Conservation (phyloP, 1,284 basidiomycete genomes). For the Pyrrhoderma lamaoense region DNA sequence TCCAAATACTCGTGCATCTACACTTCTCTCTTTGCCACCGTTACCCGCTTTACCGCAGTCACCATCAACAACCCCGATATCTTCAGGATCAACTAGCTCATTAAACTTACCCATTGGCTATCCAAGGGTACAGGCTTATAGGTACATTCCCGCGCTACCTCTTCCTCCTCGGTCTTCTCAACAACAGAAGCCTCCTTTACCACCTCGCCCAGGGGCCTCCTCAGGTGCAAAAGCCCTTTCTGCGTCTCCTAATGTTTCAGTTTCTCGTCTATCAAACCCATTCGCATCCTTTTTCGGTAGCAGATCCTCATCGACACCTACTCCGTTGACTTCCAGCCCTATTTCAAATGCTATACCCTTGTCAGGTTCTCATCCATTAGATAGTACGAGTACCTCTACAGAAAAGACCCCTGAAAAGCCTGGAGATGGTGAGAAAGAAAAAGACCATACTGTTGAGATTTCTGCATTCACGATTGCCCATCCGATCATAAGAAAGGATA, state of each 20-base stretch:
- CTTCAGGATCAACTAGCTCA: slow-evolving; percentile 33
- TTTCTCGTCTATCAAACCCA: slow-evolving; percentile 49
- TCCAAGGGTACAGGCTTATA: too few species aligned
- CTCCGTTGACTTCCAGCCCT: slow-evolving; percentile 23
- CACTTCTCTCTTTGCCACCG: slow-evolving; percentile 44
- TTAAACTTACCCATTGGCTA: too few species aligned
- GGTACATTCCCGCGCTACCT: slow-evolving; percentile 47
- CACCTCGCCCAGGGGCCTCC: slow-evolving; percentile 42
- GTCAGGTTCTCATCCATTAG: too few species aligned
- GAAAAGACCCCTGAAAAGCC: too few species aligned
- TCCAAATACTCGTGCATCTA: slow-evolving; percentile 41
- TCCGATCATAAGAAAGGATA: slow-evolving; percentile 45
- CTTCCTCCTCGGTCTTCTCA: slow-evolving; percentile 52
- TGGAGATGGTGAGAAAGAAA: neutral
- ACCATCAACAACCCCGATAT: slow-evolving; percentile 44
- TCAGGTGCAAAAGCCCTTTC: slow-evolving; percentile 1
- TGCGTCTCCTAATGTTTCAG: slow-evolving; percentile 24
- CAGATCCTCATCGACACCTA: slow-evolving; percentile 31
- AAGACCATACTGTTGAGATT: slow-evolving; percentile 41
- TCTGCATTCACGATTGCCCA: slow-evolving; percentile 51
- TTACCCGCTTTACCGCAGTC: slow-evolving; percentile 31
- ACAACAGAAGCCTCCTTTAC: slow-evolving; percentile 50
- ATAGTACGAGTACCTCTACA: too few species aligned
- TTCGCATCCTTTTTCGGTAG: slow-evolving; percentile 60
- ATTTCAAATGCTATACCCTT: too few species aligned